Percentiles rank a stretch among this genome's conserved stretches.
Conservation (phyloP, 192 early-diverging fungal species). For the Jimgerdemannia flammicorona region DNA sequence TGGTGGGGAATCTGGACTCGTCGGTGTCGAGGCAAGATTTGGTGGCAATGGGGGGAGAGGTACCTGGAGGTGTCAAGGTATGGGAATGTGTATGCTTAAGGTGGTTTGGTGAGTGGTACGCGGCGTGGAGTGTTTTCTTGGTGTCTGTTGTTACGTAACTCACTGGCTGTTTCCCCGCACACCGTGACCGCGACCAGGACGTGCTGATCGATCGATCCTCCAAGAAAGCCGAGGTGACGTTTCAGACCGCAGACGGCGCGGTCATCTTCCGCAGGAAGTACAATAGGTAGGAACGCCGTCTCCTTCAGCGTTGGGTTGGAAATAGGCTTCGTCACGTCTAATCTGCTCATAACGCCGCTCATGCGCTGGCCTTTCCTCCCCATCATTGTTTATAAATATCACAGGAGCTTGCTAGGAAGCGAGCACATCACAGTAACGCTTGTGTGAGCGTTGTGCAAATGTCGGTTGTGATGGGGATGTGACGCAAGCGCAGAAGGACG, state of each 20-base stretch:
- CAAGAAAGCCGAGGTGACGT: slow-evolving; percentile 12
- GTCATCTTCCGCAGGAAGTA: slow-evolving; percentile 18
- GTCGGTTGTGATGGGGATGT: no score
- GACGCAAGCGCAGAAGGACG: no score
- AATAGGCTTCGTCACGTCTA: no score
- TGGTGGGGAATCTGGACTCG: neutral
- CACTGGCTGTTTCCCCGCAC: neutral
- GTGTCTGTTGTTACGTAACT: neutral
- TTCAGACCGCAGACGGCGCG: slow-evolving; percentile 13
- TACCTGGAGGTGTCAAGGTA: slow-evolving; percentile 20
- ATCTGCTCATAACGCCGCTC: no score
- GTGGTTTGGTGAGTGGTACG: no score
- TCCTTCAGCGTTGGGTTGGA: neutral
- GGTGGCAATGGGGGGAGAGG: neutral
- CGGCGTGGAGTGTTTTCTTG: neutral
- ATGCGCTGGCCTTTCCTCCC: no score
- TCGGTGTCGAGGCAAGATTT: neutral
- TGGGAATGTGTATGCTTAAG: neutral
- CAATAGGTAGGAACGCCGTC: neutral
- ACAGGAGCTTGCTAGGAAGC: neutral
- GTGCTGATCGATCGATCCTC: slow-evolving; percentile 9
- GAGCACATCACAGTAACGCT: neutral
- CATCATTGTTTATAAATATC: neutral
- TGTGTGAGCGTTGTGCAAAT: neutral
- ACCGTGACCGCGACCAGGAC: neutral